Conservation (phyloP, 176 grass and related monocot genomes). For the Panicum miliaceum region DNA sequence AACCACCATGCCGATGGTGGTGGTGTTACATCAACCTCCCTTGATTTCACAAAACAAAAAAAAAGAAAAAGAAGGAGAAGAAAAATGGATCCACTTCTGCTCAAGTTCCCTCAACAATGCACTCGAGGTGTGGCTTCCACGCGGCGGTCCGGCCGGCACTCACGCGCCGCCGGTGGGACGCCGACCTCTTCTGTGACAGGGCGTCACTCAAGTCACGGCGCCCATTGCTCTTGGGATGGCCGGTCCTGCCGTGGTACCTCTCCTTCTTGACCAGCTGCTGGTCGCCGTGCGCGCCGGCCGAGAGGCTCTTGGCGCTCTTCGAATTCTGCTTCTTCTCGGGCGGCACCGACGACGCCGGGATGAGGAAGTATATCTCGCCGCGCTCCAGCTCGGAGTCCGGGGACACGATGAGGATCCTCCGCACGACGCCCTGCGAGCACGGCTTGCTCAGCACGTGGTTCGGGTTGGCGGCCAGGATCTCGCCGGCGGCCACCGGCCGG, state of each 20-base stretch:
- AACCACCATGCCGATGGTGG: slow-evolving; percentile 17
- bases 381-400: slow-evolving; percentile 84
- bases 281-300: background rate
- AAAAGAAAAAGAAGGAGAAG: background rate
- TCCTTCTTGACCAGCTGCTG: background rate
- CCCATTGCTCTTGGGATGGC: slow-evolving; percentile 1
- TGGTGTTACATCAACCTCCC: slow-evolving; percentile 20
- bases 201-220: slow-evolving; percentile 33
- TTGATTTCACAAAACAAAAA: slow-evolving; percentile 5
- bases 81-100: slow-evolving; percentile 24
- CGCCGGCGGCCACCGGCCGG: slow-evolving; percentile 64
- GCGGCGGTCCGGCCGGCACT: slow-evolving; percentile 43
- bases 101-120: slow-evolving; percentile 76
- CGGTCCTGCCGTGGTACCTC: slow-evolving; percentile 35
- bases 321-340: slow-evolving; percentile 49
- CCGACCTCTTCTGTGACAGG: slow-evolving; percentile 38
- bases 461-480: slow-evolving; percentile 82
- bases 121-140: slow-evolving; percentile 83
- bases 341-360: slow-evolving; percentile 62
- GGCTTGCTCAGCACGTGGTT: slow-evolving; percentile 83
- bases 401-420: slow-evolving; percentile 74
- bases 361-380: slow-evolving; percentile 89
- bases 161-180: slow-evolving; percentile 47
- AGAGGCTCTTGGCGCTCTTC: background rate
- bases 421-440: slow-evolving; percentile 62